Base-by-base conservation (phyloP, 345 rosid genomes). In the Hibiscus syriacus region DNA sequence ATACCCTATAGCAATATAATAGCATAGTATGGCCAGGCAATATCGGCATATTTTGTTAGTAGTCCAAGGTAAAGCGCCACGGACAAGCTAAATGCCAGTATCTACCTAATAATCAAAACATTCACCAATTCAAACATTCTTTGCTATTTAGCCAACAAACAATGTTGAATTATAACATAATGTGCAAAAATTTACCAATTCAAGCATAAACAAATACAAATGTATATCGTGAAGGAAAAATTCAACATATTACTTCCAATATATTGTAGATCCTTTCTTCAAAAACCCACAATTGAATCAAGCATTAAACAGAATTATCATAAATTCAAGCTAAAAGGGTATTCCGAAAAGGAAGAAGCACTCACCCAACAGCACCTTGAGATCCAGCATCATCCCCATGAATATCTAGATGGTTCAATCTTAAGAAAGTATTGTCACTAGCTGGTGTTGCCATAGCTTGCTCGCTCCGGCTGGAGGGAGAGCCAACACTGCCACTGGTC, bases 361-460 rank as follows among this genome's bases (percentile, higher is more conserved):
- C 81, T 68, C 73, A 84, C 99, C 84, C 96, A 50, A 83, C 80
- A 66, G 85, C 84, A 56, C 80, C 96, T 74, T 82, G 96, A 32
- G 99, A 92, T 49, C 83, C 99, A 48, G 90, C 88, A 76, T 95
- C 97, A 26, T 95, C 99, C 13, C 91, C 97, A 19, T 92, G 97
- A 74, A 90, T 88, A 55, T 92, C 98, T 55, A 92, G 88, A 74
- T 85, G 88, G 77, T 92, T 87, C 30, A 88, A 64, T 36, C 87
- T 77, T 6, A 85, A 66, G 62, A 84, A 81, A 38, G 97, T 74
- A 67, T 22, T 86, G 70, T 92, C 99, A 50, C 85, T 86, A 5
- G 86, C 87, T 4, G 97, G 93, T 0, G 98, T 90, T 39, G 93
- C 91, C 61, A 81, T 75, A 66, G 81, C 78, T 59, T 70, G 90